These are phyloP conservation scores for Suillus occidentalis DNA, from an alignment of 768 basidiomycete genomes.

Conservation along the genomic window DNA sequence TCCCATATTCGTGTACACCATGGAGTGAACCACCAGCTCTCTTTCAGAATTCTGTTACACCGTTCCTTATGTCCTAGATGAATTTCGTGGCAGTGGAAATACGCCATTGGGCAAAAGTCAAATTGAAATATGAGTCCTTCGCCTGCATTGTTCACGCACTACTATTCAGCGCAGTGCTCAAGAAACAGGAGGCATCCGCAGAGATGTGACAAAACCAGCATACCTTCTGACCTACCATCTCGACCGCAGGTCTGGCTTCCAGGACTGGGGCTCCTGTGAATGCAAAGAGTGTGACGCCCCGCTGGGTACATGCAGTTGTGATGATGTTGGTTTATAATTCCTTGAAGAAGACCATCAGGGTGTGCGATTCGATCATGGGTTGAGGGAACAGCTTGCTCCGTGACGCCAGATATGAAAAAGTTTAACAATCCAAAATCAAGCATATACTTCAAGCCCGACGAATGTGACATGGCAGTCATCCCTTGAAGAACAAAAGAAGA, in stretches of 20 bases:
- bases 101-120: not conserved
- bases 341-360: not conserved
- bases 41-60: not conserved
- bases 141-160: not conserved
- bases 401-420: not conserved
- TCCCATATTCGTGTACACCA: not conserved
- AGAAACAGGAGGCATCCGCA: not conserved
- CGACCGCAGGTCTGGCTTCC: not conserved
- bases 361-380: not conserved
- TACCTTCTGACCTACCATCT: not conserved
- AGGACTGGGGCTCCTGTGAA: not conserved
- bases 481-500: not conserved
- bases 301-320: not conserved
- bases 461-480: not conserved
- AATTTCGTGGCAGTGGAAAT: not conserved
- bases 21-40: too few species aligned
- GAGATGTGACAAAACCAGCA: not conserved
- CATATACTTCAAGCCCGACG: not conserved
- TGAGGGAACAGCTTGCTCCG: not conserved
- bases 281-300: not conserved
- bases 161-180: not conserved
- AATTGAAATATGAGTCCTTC: not conserved
- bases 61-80: not conserved
- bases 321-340: not conserved
- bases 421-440: not conserved